Base-by-base conservation (phyloP, 2,329 filamentous ascomycete genomes). In the Malbranchea zuffiana region DNA sequence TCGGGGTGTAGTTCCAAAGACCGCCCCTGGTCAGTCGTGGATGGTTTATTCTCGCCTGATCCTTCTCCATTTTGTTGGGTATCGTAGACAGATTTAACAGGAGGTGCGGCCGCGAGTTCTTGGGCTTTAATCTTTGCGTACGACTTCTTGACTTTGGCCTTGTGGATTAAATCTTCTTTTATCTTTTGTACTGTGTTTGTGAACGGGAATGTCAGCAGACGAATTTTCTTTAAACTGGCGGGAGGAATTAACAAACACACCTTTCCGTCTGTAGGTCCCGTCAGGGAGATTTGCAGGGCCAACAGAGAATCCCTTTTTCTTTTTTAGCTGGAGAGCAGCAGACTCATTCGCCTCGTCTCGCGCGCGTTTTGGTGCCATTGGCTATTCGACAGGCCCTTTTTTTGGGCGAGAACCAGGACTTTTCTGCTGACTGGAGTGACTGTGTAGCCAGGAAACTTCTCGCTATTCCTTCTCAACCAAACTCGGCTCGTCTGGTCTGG, bases 281-380 rank as follows among this genome's bases (percentile, higher is more conserved):
- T 95, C 87, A 26, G 88, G 88, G 17, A 96, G 69, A 57, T 95
- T 93, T 24, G 81, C 81, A 19, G 88, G 87, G 0, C 87, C 88
- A 39, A 95, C 81, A 26, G 74, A 74, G 65, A 96, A 95, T 34
- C 83, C 85, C 49, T 82, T 80, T 46, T 65, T 72, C 44, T 71
- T 73, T 52, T 73, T 42, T 5, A 19, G 12, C 16, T 28, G 28
- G n/a, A 32, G 16, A 15, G 24, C 33, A 15, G 28, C 26, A 26
- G 27, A 37, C 20, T 27, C 23, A 23, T 35, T 35, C 7, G 40
- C 32, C 24, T 39, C 43, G 31, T 47, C 44, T 15, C 34, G 37
- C 18, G 42, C 39, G 42, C 43, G 41, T 38, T 46, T 44, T 12
- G 42, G 36, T 12, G 37, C 43, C 46, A 47, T 46, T n/a, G n/a